Percentiles rank a stretch among this genome's conserved stretches.
These are phyloP conservation scores for Pouteria campechiana DNA, from an alignment of 179 eudicot species.

Conservation along the genomic window DNA sequence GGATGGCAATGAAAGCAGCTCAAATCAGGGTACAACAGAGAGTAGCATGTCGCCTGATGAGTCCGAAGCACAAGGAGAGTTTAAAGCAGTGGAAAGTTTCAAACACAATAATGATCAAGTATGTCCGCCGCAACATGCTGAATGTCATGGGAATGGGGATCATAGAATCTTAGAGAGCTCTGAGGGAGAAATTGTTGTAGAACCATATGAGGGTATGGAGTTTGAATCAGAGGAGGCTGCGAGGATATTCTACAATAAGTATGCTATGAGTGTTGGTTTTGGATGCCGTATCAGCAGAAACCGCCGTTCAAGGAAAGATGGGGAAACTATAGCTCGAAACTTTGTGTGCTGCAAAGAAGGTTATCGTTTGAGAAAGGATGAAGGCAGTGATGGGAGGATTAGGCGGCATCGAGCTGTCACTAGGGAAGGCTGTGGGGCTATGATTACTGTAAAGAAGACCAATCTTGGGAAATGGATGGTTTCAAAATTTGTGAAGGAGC, in stretches of 20 bases:
- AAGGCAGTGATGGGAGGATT: too few relatives aligned
- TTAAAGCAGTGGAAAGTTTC: too few relatives aligned
- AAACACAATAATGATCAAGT: too few relatives aligned
- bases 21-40: too few relatives aligned
- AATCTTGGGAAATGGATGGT: conserved; percentile 40
- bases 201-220: conserved; percentile 27
- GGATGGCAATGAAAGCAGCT: too few relatives aligned
- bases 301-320: conserved; percentile 22
- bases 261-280: conserved; percentile 20
- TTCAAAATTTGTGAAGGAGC: conserved; percentile 32
- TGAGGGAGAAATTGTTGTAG: conserved; percentile 13
- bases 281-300: conserved; percentile 22
- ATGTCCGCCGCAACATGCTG: too few relatives aligned
- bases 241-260: conserved; percentile 18
- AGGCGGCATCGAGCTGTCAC: conserved; percentile 17
- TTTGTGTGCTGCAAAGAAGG: conserved; percentile 27
- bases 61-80: too few relatives aligned
- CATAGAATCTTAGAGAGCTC: too few relatives aligned
- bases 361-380: too few relatives aligned
- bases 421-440: conserved; percentile 31
- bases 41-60: too few relatives aligned
- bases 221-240: conserved; percentile 30
- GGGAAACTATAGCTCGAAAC: conserved; percentile 19
- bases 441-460: conserved; percentile 23
- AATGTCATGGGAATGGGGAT: too few relatives aligned